Evolutionary conservation across 2,329 filamentous ascomycete genomes (phyloP).

Genomic region (Cladosporium halotolerans): DNA sequence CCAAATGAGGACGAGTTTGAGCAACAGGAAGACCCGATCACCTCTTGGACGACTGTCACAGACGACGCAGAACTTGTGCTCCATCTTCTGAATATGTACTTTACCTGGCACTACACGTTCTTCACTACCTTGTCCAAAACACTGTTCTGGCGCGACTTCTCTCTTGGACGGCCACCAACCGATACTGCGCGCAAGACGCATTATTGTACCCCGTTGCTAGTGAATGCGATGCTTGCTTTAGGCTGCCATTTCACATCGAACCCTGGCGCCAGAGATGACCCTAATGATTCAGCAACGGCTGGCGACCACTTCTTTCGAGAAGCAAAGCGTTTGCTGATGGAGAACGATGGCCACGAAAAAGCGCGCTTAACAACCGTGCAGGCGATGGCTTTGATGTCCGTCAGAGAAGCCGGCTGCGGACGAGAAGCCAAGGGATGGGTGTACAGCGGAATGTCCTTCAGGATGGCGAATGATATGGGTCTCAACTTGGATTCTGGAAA

Average conservation of each 20-base stretch:
- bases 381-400: constrained; percentile 90
- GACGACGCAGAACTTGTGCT: constrained; percentile 70
- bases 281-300: constrained; percentile 73
- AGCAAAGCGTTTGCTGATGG: constrained; percentile 80
- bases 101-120: constrained; percentile 95
- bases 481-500: constrained; percentile 76
- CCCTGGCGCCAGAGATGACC: constrained; percentile 62
- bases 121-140: constrained; percentile 85
- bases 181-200: constrained; percentile 49
- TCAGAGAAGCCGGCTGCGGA: constrained; percentile 89
- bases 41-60: constrained; percentile 84
- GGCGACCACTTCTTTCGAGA: constrained; percentile 96
- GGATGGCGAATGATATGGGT: constrained; percentile 92
- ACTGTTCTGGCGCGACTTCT: constrained; percentile 81
- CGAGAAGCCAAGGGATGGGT: constrained; percentile 96
- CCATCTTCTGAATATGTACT: constrained; percentile 95
- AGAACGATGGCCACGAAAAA: constrained; percentile 89
- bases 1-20: constrained; percentile 38
- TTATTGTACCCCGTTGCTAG: constrained; percentile 82
- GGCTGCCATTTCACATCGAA: constrained; percentile 88
- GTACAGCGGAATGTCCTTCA: constrained; percentile 96
- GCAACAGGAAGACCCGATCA: constrained; percentile 61
- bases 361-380: constrained; percentile 86
- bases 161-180: constrained; percentile 58
- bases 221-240: constrained; percentile 88